Percentiles rank a stretch among this genome's conserved stretches.
Evolutionary conservation across 192 early-diverging fungal species (phyloP).

Genomic region (Dimargaris xerosporica): DNA sequence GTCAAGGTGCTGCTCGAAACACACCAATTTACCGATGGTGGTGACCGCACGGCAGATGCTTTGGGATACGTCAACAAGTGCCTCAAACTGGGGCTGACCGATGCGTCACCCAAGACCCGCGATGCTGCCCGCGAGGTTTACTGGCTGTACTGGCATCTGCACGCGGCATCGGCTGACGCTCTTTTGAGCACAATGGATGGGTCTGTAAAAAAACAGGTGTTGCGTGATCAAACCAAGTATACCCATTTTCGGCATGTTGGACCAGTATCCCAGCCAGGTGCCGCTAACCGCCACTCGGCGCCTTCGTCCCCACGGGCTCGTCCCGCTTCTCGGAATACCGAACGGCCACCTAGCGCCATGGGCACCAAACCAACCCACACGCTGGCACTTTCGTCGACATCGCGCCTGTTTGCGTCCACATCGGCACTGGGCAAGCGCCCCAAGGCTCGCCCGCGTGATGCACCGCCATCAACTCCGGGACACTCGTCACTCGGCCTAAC

Average conservation of each 20-base stretch:
- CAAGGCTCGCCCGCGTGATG: background rate
- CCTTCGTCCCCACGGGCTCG: background rate
- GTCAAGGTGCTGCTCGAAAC: conserved; percentile 3
- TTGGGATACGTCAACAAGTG: background rate
- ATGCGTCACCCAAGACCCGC: conserved; percentile 6
- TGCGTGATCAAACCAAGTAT: conserved; percentile 10
- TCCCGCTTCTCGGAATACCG: background rate
- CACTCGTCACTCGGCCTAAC: background rate
- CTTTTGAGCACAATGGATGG: background rate
- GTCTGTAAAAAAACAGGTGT: conserved; percentile 1
- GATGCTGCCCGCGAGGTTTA: conserved; percentile 10
- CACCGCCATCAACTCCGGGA: background rate
- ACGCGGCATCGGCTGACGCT: background rate
- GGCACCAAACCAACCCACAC: background rate
- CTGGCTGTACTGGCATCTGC: conserved; percentile 7
- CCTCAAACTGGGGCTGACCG: background rate
- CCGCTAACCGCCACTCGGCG: background rate
- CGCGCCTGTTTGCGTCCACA: conserved; percentile 1
- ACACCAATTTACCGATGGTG: background rate
- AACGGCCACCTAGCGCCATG: background rate
- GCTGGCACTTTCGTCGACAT: conserved; percentile 1
- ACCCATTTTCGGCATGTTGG: background rate
- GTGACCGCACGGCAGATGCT: background rate
- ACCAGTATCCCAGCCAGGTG: background rate
- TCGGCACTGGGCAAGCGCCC: background rate